phyloP scores from a whole-genome alignment of 2,329 filamentous ascomycete species.

The Aspergillus terreus region DNA sequence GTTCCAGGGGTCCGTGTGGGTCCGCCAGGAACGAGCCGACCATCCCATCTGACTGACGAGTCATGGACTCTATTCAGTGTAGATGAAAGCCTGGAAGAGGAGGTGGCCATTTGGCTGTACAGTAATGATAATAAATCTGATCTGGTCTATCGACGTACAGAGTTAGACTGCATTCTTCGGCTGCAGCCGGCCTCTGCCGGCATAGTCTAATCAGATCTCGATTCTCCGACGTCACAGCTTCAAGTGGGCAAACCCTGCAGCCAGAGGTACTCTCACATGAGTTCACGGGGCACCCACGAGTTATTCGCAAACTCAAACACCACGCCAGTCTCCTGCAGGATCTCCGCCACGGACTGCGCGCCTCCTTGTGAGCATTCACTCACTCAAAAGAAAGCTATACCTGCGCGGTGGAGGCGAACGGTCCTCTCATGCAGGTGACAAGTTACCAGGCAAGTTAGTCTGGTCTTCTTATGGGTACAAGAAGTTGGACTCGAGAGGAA shows the following conservation, averaged over 20 bases:
- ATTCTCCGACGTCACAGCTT: background rate
- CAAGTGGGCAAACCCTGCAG: background rate
- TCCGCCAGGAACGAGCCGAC: too few species aligned
- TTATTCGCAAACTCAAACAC: background rate
- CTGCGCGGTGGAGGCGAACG: slow-evolving; percentile 31
- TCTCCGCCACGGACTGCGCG: background rate
- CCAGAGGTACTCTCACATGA: slow-evolving; percentile 16
- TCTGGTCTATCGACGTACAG: too few species aligned
- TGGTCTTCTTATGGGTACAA: background rate
- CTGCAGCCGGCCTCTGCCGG: too few species aligned
- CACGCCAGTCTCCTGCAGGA: background rate
- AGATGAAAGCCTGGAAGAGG: too few species aligned
- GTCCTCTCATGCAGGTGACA: background rate
- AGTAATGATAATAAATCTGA: too few species aligned
- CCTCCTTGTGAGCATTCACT: background rate
- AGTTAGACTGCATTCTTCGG: too few species aligned
- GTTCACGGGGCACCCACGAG: slow-evolving; percentile 14
- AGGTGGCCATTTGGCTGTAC: too few species aligned
- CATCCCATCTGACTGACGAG: too few species aligned
- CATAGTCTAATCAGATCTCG: background rate
- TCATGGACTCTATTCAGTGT: too few species aligned
- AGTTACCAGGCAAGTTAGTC: background rate
- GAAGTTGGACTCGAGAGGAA: background rate
- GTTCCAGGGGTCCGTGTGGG: too few species aligned
- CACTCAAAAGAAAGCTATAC: background rate